Base-by-base conservation (phyloP, 2,329 filamentous ascomycete species). In the Colletotrichum sp. region DNA sequence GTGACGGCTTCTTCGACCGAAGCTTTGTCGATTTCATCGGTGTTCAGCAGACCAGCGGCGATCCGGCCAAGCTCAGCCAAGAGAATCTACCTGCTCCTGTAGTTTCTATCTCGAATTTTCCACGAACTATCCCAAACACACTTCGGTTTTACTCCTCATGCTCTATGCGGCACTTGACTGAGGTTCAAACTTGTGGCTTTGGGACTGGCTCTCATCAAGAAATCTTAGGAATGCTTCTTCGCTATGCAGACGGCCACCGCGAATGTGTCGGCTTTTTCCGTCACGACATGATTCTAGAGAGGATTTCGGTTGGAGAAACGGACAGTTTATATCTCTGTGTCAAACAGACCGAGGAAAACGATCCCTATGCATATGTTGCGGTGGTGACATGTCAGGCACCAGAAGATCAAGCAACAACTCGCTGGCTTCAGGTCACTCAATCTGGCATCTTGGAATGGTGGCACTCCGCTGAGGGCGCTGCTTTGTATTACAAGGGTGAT, bases 291-390 rank as follows among this genome's bases (percentile, higher is more conserved):
- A 21, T 52, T 21, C 6, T 52, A 13, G n/a, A 52, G n/a, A 21
- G 10, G 43, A 52, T 52, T 13, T 13, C 43, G n/a, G 43, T 52
- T 21, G 43, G 43, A 21, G 43, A 13, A 6, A 21, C 0, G 43
- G 43, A 52, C 12, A 52, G n/a, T 13, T 52, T 13, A 21, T 52
- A 52, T 21, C 4, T 52, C n/a, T 21, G 43, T 52, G n/a, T 52
- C n/a, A 21, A 52, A 21, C 43, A 52, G 43, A 21, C 0, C 0
- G 43, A 52, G n/a, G 2, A 52, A 21, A 21, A 7, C 0, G 18
- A n/a, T 7, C n/a, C 43, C 43, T 52, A 52, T 21, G 43, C 43
- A 0, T 52, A 21, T 52, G n/a, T 52, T n/a, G 10, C n/a, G 43
- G n/a, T 52, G 43, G 43, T 52, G 10, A 52, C n/a, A 21, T 52